Percentiles rank a stretch among this genome's conserved stretches.
These are phyloP conservation scores for Dactylorhiza incarnata DNA, from an alignment of 106 monocot species.

Conservation along the genomic window DNA sequence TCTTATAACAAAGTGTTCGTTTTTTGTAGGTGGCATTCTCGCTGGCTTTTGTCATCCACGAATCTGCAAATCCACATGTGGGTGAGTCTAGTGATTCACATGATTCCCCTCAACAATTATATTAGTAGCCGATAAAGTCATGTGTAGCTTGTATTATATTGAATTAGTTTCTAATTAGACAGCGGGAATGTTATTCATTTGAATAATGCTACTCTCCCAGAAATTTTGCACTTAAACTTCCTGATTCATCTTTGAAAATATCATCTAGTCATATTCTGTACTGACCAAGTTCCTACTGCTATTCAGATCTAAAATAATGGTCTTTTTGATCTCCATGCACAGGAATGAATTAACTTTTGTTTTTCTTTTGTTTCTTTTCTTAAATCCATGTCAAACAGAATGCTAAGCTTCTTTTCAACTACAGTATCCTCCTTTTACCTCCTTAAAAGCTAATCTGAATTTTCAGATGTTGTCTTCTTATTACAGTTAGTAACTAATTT, in stretches of 20 bases:
- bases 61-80: constrained; percentile 97
- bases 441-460: background rate
- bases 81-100: constrained; percentile 41
- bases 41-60: constrained; percentile 96
- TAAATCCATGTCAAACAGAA: background rate
- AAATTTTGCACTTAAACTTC: background rate
- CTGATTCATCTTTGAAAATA: background rate
- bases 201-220: background rate
- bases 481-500: constrained; percentile 3
- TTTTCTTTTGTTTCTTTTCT: background rate
- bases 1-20: background rate
- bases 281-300: background rate
- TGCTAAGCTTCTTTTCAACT: background rate
- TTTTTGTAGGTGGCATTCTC: constrained; percentile 76
- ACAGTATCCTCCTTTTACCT: background rate
- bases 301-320: background rate
- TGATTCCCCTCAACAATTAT: background rate
- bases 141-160: background rate
- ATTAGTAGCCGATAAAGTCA: background rate
- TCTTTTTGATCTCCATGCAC: background rate
- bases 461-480: background rate
- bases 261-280: background rate
- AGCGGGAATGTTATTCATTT: background rate
- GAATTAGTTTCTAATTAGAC: background rate
- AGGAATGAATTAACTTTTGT: background rate